Base-by-base conservation (phyloP, 1,139 yeast genomes). In the Hemisphaericaspora lyxosophila region DNA sequence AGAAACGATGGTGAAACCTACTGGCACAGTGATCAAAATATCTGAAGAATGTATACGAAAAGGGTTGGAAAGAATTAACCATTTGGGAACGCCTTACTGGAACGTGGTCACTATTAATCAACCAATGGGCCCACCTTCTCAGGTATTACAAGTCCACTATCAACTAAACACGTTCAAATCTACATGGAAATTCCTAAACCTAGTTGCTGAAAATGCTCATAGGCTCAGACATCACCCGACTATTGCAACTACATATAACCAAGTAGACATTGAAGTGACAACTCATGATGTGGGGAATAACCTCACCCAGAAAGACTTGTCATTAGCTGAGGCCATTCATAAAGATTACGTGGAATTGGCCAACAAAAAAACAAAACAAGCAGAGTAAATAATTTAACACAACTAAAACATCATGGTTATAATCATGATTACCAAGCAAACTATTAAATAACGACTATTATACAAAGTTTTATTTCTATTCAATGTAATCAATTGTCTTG, bases 221-320 rank as follows among this genome's bases (percentile, higher is more conserved):
- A 50, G 64, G 1, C 60, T 67, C 51, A 82, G 80, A 19, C 95
- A 87, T 51, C 96, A 87, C 54, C 95, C 95, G 0, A 78, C 80
- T 0, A 78, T 84, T 4, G 65, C 65, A 1, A 82, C 82, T 2
- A 71, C 80, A 0, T 86, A 85, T 53, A 85, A 80, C 49, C 60
- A 64, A 31, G 87, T 85, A 0, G 64, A 66, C 11, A 49, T 86
- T 3, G 67, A 70, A 22, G 58, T 85, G 30, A 76, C 83, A 3
- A 86, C 95, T 0, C 95, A 86, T 52, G 95, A 86, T 51, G 64
- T 70, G 0, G 68, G 64, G 0, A 69, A 70, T 29, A 74, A 75
- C 4, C 55, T 86, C 12, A 75, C 86, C 4, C 70, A 72, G 13
- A 54, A 71, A 24, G 96, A 86, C 52, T 50, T 85, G 27, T 66